Evolutionary conservation across 73 alveolate species (phyloP).

Genomic region (Effrenium voratum): DNA sequence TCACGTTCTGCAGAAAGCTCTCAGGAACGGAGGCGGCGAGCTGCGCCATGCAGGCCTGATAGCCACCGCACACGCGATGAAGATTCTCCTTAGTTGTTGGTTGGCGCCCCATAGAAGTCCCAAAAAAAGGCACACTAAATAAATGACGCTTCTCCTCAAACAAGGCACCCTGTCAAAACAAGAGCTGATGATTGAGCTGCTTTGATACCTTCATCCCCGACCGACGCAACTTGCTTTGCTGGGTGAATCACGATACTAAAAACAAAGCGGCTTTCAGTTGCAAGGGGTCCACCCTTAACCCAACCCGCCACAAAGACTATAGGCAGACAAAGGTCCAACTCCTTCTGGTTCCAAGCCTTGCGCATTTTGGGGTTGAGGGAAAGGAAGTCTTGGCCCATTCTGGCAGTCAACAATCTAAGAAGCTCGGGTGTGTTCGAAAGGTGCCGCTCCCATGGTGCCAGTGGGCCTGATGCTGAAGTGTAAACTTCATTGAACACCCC

Average conservation of each 20-base stretch:
- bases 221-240: too few species aligned
- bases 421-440: background rate
- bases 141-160: too few species aligned
- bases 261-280: too few species aligned
- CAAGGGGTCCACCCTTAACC: too few species aligned
- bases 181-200: too few species aligned
- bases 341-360: background rate
- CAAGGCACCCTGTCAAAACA: too few species aligned
- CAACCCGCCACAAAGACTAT: too few species aligned
- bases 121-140: too few species aligned
- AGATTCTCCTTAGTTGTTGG: background rate
- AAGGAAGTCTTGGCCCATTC: background rate
- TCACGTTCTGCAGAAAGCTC: background rate
- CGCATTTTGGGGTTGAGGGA: constrained; percentile 13
- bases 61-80: background rate
- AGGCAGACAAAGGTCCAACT: too few species aligned
- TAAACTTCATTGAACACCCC: background rate
- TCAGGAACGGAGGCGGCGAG: background rate
- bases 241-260: too few species aligned
- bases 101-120: too few species aligned
- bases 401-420: background rate
- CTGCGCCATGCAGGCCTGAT: background rate
- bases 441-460: background rate
- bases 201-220: too few species aligned
- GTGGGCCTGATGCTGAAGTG: background rate